A percentile compares a stretch with the other conserved stretches of the same genome.
Conservation (phyloP, 2,329 filamentous ascomycete species). For the Aspergillus sp. region DNA sequence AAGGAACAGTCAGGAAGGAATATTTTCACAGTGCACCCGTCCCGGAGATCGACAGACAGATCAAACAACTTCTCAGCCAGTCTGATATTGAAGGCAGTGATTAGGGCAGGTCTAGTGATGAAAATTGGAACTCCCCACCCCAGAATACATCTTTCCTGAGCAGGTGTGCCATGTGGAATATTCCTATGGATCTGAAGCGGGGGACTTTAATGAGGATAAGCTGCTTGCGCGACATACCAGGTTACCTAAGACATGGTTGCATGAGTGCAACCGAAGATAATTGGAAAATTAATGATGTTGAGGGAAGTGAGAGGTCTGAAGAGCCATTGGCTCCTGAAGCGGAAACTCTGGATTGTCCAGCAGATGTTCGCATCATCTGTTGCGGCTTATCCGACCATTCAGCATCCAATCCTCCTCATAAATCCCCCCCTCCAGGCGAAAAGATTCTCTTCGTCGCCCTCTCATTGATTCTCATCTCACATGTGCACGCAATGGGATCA, state of each 20-base stretch:
- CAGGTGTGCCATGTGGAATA: conserved; percentile 18
- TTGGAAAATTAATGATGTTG: conserved; percentile 11
- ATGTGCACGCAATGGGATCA: conserved; percentile 12
- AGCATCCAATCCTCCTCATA: conserved; percentile 17
- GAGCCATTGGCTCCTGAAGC: conserved; percentile 8
- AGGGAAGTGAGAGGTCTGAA: conserved; percentile 10
- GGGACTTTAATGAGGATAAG: conserved; percentile 18
- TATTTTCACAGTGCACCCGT: conserved; percentile 19
- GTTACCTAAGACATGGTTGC: conserved; percentile 24
- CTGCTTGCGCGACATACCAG: conserved; percentile 19
- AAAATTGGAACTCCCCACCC: conserved; percentile 56
- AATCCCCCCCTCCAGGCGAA: conserved; percentile 16
- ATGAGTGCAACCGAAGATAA: too few species aligned
- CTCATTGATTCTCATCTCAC: conserved; percentile 18
- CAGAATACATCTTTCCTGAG: conserved; percentile 17
- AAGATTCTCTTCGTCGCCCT: conserved; percentile 18
- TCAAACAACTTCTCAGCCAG: conserved; percentile 18
- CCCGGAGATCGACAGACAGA: conserved; percentile 19
- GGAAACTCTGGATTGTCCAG: conserved; percentile 12
- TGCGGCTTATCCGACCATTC: conserved; percentile 17
- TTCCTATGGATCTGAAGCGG: conserved; percentile 19
- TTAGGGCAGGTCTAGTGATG: conserved; percentile 62
- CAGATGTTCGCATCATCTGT: conserved; percentile 21
- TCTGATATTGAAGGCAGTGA: conserved; percentile 59
- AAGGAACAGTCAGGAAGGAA: conserved; percentile 17